Conservation (phyloP, 306 rosid genomes). For the Glycine soja region DNA sequence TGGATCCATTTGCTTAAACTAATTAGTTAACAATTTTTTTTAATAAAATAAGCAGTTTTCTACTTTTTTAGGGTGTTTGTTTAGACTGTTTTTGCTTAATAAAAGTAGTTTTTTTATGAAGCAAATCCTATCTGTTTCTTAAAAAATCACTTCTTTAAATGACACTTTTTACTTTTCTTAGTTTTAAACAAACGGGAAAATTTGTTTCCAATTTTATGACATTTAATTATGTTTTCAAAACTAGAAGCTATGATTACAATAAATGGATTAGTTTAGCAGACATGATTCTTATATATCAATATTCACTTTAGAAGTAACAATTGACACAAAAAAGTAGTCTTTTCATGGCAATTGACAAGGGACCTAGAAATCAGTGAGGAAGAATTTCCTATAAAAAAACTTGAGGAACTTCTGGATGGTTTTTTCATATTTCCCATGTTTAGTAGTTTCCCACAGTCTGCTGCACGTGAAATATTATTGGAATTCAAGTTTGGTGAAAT, state of each 20-base stretch:
- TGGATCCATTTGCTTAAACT: too few relatives aligned
- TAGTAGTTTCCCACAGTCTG: constrained; percentile 45
- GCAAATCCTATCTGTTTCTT: too few relatives aligned
- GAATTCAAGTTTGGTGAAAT: constrained; percentile 50
- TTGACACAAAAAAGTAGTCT: background rate
- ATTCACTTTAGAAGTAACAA: constrained; percentile 13
- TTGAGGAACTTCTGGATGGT: constrained; percentile 58
- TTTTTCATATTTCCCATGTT: constrained; percentile 57
- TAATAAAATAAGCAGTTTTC: too few relatives aligned
- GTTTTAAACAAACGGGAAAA: too few relatives aligned
- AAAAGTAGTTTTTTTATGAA: too few relatives aligned
- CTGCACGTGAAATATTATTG: constrained; percentile 34
- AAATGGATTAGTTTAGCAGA: constrained; percentile 15
- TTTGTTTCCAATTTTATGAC: background rate
- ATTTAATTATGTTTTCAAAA: constrained; percentile 12
- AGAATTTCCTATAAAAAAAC: constrained; percentile 77
- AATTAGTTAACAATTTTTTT: too few relatives aligned
- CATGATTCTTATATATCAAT: constrained; percentile 15
- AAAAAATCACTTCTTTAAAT: too few relatives aligned
- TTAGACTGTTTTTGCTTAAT: too few relatives aligned
- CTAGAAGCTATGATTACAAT: background rate
- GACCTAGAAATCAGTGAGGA: constrained; percentile 28
- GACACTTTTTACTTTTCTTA: too few relatives aligned
- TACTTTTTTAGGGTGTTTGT: too few relatives aligned
- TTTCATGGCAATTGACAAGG: constrained; percentile 1